Conservation (phyloP, 1,284 basidiomycete genomes). For the Trichosporon sp. region DNA sequence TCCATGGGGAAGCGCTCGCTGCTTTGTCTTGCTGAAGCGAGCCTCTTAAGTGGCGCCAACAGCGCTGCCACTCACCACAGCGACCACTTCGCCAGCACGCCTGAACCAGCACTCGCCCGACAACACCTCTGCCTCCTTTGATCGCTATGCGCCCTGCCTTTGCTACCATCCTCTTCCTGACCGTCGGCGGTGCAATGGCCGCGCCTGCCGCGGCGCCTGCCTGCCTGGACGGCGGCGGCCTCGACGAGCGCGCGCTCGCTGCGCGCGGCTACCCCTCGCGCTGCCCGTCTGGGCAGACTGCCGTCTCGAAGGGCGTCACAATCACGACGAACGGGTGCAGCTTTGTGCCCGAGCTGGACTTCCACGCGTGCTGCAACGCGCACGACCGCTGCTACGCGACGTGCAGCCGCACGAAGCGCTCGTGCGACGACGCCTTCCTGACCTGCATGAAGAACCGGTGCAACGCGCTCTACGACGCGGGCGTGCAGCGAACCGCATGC, state of each 20-base stretch:
- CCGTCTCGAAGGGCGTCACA: background rate
- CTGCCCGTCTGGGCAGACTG: background rate
- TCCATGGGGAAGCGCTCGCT: too few species aligned
- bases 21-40: too few species aligned
- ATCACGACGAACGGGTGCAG: background rate
- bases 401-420: background rate
- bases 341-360: background rate
- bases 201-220: background rate
- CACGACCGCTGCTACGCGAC: conserved; percentile 6
- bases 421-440: background rate
- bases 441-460: background rate
- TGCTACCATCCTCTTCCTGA: background rate
- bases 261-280: background rate
- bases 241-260: background rate
- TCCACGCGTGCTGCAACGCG: conserved; percentile 1
- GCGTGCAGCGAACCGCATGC: background rate
- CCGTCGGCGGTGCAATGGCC: background rate
- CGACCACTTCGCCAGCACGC: too few species aligned
- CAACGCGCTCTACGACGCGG: background rate
- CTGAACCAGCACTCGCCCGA: too few species aligned
- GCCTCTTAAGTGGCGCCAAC: too few species aligned
- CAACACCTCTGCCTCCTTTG: background rate
- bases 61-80: too few species aligned
- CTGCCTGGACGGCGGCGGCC: background rate
- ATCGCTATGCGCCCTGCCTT: background rate